Conservation (phyloP, 805 yeast species). For the Osmozyma mogii region DNA sequence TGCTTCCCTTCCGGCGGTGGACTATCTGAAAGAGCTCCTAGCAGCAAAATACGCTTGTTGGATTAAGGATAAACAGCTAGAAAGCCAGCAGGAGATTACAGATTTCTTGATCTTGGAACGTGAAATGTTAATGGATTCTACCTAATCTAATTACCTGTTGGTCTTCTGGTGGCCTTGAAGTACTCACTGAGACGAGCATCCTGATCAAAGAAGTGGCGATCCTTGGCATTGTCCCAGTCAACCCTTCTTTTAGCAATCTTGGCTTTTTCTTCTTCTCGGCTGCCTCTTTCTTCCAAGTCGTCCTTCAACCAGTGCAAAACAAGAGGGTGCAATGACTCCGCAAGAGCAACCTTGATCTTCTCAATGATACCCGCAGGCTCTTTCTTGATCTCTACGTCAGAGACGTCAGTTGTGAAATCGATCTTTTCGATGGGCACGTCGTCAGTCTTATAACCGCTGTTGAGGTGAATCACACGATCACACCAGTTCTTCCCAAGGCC, state of each 20-base stretch:
- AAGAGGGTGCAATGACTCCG: slow-evolving; percentile 60
- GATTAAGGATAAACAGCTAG: slow-evolving; percentile 19
- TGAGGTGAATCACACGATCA: slow-evolving; percentile 70
- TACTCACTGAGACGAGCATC: slow-evolving; percentile 39
- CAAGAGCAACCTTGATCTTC: slow-evolving; percentile 30
- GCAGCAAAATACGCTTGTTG: slow-evolving; percentile 24
- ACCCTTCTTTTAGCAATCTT: slow-evolving; percentile 37
- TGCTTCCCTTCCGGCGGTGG: not conserved
- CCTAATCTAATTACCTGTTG: slow-evolving; percentile 1
- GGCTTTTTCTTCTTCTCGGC: slow-evolving; percentile 36
- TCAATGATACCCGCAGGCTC: slow-evolving; percentile 16
- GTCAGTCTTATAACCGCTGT: slow-evolving; percentile 48
- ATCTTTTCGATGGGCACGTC: slow-evolving; percentile 25
- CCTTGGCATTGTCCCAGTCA: slow-evolving; percentile 45
- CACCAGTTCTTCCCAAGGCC: slow-evolving; percentile 86
- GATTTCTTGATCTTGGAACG: slow-evolving; percentile 27
- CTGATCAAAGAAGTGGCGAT: slow-evolving; percentile 34
- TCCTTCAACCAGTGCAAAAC: slow-evolving; percentile 59
- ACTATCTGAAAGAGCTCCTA: slow-evolving; percentile 11
- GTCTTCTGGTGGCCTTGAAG: slow-evolving; percentile 42
- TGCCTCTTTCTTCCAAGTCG: slow-evolving; percentile 49
- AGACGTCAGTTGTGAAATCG: slow-evolving; percentile 21
- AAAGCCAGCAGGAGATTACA: slow-evolving; percentile 16
- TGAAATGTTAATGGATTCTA: slow-evolving; percentile 1
- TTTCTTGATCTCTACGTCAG: slow-evolving; percentile 15